These are phyloP conservation scores for Euphorbia tirucalli DNA, from an alignment of 345 rosid species.

Conservation along the genomic window DNA sequence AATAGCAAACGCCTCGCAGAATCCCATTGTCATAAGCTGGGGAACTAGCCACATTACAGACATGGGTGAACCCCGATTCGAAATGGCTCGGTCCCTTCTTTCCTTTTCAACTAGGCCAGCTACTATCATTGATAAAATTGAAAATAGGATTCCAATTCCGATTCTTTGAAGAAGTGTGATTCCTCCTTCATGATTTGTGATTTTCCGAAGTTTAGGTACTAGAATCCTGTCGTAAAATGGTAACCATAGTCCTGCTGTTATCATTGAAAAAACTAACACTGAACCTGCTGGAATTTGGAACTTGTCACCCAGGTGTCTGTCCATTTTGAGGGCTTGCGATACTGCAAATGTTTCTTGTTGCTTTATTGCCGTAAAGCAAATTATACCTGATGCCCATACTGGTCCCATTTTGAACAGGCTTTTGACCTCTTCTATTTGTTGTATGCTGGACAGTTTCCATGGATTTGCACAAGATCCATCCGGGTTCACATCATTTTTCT, in stretches of 20 bases:
- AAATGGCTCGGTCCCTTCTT: slow-evolving; percentile 24
- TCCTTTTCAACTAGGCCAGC: slow-evolving; percentile 31
- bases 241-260: slow-evolving; percentile 26
- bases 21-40: slow-evolving; percentile 32
- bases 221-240: slow-evolving; percentile 27
- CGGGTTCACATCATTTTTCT: slow-evolving; percentile 40
- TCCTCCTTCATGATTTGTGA: slow-evolving; percentile 23
- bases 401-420: slow-evolving; percentile 19
- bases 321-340: slow-evolving; percentile 26
- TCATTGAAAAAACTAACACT: slow-evolving; percentile 9
- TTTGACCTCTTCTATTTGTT: slow-evolving; percentile 30
- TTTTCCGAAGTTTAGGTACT: slow-evolving; percentile 17
- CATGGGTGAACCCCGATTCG: slow-evolving; percentile 25
- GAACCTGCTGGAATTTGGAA: slow-evolving; percentile 26
- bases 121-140: slow-evolving; percentile 23
- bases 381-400: slow-evolving; percentile 20
- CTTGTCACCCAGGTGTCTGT: slow-evolving; percentile 21
- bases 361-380: slow-evolving; percentile 18
- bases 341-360: slow-evolving; percentile 28
- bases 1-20: slow-evolving; percentile 28
- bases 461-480: slow-evolving; percentile 39
- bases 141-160: slow-evolving; percentile 24
- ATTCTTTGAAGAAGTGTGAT: slow-evolving; percentile 27
- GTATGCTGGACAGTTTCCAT: slow-evolving; percentile 21
- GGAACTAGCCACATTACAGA: slow-evolving; percentile 41